These are phyloP conservation scores for Boletales sp. DNA, from an alignment of 768 basidiomycete species.

Conservation along the genomic window DNA sequence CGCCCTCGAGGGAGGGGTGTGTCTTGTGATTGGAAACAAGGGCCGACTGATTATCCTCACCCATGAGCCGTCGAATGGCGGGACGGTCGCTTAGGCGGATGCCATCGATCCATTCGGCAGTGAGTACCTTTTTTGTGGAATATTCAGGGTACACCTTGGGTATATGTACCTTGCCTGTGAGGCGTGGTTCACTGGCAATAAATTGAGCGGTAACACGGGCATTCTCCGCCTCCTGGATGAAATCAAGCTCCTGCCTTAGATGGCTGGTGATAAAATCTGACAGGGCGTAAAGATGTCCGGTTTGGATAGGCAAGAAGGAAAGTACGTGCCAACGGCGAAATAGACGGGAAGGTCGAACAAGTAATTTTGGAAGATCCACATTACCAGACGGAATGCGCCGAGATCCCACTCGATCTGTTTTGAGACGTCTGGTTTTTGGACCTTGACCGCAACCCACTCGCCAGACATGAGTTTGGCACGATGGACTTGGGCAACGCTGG, in stretches of 20 bases:
- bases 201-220: conserved; percentile 65
- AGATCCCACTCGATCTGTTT: conserved; percentile 88
- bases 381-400: conserved; percentile 61
- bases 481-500: conserved; percentile 92
- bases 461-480: conserved; percentile 54
- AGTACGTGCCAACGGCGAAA: conserved; percentile 64
- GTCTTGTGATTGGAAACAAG: not conserved
- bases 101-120: conserved; percentile 83
- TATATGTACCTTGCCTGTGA: conserved; percentile 71
- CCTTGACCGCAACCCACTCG: conserved; percentile 87
- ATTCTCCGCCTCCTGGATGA: conserved; percentile 75
- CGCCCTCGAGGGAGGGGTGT: conserved; percentile 12
- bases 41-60: conserved; percentile 33
- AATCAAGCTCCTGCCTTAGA: conserved; percentile 80
- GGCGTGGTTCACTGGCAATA: conserved; percentile 65
- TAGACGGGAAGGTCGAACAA: conserved; percentile 85
- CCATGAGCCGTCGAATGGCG: conserved; percentile 57
- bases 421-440: conserved; percentile 85
- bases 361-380: conserved; percentile 78
- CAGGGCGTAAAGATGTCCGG: not conserved
- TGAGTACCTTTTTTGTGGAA: conserved; percentile 76
- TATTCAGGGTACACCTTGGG: conserved; percentile 71
- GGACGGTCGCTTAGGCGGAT: conserved; percentile 65
- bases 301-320: not conserved
- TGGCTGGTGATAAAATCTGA: conserved; percentile 80